These are phyloP conservation scores for Micromonas commoda DNA, from an alignment of 139 green algal genomes.

Conservation along the genomic window DNA sequence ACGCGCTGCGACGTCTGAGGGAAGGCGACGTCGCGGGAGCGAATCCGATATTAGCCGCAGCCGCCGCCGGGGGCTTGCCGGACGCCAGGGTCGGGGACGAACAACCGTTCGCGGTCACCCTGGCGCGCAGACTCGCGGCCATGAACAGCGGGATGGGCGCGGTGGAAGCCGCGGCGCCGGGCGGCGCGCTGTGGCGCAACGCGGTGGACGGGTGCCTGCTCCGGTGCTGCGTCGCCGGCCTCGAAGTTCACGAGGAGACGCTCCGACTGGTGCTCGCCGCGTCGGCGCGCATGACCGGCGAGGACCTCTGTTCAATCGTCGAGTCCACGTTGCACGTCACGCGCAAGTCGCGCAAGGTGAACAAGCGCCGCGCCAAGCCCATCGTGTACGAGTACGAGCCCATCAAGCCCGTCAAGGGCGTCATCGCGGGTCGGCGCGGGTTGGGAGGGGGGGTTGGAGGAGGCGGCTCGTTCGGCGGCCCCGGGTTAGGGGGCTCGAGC, in stretches of 20 bases:
- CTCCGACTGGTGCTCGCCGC: background rate
- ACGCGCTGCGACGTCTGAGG: background rate
- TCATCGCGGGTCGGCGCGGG: background rate
- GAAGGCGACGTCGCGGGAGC: background rate
- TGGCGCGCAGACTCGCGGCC: background rate
- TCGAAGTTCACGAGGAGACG: background rate
- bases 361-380: background rate
- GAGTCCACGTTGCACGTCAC: background rate
- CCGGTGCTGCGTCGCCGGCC: background rate
- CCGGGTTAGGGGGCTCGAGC: background rate
- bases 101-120: background rate
- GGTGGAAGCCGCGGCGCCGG: background rate
- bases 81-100: background rate
- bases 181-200: background rate
- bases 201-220: background rate
- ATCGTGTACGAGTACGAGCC: conserved; percentile 23
- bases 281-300: background rate
- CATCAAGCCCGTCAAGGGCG: background rate
- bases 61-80: background rate
- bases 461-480: background rate
- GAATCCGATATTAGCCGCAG: background rate
- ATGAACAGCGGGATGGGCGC: background rate
- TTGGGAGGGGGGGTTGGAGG: background rate
- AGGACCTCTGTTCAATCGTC: background rate
- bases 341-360: background rate